A percentile compares a stretch with the other conserved stretches of the same genome.
Conservation (phyloP, 1,284 basidiomycete species). For the Ustilago bromivora region DNA sequence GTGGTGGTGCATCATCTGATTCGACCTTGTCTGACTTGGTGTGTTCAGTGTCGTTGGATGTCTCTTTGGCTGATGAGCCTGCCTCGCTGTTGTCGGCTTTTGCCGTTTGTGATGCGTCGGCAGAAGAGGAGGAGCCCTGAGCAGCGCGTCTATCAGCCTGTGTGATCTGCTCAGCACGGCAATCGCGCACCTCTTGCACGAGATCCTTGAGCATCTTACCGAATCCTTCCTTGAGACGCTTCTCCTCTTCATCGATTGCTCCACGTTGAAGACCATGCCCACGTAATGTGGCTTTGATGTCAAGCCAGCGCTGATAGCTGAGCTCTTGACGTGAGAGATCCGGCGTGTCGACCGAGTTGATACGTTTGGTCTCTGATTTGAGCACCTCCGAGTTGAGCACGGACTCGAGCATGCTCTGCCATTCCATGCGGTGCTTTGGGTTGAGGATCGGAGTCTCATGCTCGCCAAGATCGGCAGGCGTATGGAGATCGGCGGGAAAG, state of each 20-base stretch:
- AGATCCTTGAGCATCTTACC: conserved; percentile 83
- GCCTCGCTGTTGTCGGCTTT: conserved; percentile 3
- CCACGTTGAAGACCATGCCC: conserved; percentile 72
- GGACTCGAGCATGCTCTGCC: conserved; percentile 69
- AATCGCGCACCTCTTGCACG: conserved; percentile 83
- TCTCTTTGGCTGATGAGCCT: conserved; percentile 9
- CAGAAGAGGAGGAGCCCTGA: conserved; percentile 7
- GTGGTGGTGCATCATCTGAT: conserved; percentile 14
- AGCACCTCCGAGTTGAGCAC: conserved; percentile 68
- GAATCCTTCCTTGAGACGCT: conserved; percentile 83
- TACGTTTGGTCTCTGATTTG: conserved; percentile 67
- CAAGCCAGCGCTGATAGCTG: conserved; percentile 80
- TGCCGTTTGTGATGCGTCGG: conserved; percentile 70
- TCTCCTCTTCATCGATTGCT: conserved; percentile 84
- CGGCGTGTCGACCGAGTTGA: conserved; percentile 70
- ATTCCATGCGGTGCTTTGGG: conserved; percentile 65
- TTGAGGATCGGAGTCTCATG: conserved; percentile 53
- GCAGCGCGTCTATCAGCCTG: conserved; percentile 24
- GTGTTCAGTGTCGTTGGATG: conserved; percentile 10
- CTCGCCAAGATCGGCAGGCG: conserved; percentile 29
- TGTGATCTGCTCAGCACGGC: conserved; percentile 73
- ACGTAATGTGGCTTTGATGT: conserved; percentile 86
- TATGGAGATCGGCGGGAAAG: conserved; percentile 48
- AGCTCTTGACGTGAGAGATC: conserved; percentile 58
- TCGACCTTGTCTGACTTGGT: conserved; percentile 17